phyloP scores from a whole-genome alignment of 75 land plant genomes.

The Isoetes taiwanensis region DNA sequence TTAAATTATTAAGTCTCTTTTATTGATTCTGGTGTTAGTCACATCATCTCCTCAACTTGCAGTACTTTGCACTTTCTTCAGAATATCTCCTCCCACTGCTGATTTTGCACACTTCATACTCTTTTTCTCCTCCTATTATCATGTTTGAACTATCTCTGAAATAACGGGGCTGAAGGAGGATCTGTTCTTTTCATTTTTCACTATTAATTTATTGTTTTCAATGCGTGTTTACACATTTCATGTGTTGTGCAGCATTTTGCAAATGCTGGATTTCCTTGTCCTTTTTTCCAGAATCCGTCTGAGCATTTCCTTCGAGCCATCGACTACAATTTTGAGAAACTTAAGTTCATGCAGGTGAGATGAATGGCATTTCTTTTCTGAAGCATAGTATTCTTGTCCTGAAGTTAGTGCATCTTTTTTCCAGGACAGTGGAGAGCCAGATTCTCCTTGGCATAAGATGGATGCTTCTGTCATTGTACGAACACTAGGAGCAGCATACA shows the following conservation, averaged over 20 bases:
- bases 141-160: background rate
- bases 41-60: no score
- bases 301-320: slow-evolving; percentile 80
- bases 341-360: slow-evolving; percentile 64
- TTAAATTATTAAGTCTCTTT: no score
- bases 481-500: slow-evolving; percentile 67
- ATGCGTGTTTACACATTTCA: no score
- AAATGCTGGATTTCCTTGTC: slow-evolving; percentile 89
- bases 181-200: background rate
- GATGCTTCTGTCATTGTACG: slow-evolving; percentile 76
- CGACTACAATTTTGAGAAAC: slow-evolving; percentile 62
- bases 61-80: no score
- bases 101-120: no score
- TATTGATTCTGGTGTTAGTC: no score
- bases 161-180: background rate
- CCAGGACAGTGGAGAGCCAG: slow-evolving; percentile 63
- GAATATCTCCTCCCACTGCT: no score
- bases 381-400: background rate
- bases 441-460: slow-evolving; percentile 62
- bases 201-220: background rate
- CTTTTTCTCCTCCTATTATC: no score
- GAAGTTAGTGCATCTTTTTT: background rate
- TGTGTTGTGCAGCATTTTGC: slow-evolving; percentile 73
- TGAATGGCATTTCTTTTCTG: background rate
- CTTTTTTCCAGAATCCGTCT: slow-evolving; percentile 77